Conservation (phyloP, 306 rosid species). For the Prunus mira region DNA sequence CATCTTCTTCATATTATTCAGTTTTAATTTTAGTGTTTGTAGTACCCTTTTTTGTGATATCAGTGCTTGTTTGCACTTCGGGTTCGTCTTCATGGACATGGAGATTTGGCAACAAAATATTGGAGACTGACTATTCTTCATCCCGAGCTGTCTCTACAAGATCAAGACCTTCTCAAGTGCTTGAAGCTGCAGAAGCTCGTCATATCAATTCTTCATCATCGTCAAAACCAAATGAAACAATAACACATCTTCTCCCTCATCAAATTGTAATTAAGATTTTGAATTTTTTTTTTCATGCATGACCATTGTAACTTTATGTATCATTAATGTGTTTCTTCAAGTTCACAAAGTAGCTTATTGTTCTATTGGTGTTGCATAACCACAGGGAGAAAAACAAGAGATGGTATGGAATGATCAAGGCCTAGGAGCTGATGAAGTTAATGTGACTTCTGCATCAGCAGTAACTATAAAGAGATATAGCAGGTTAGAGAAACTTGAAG, state of each 20-base stretch:
- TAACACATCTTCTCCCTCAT: background rate
- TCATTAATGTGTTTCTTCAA: background rate
- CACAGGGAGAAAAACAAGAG: constrained; percentile 18
- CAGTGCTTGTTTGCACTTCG: constrained; percentile 1
- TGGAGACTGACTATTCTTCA: background rate
- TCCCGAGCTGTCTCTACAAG: background rate
- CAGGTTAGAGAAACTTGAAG: constrained; percentile 30
- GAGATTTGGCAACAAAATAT: background rate
- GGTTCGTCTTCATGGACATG: constrained; percentile 19
- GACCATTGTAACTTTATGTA: background rate
- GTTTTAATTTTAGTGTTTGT: constrained; percentile 11
- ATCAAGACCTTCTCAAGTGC: background rate
- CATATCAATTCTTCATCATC: constrained; percentile 5
- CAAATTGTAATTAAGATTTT: background rate
- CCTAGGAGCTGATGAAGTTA: background rate
- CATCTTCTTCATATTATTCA: background rate
- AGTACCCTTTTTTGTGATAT: constrained; percentile 6
- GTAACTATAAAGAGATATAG: constrained; percentile 11
- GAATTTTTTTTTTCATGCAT: background rate
- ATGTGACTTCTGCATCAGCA: background rate
- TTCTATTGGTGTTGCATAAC: background rate
- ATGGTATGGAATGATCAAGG: background rate
- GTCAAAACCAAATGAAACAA: constrained; percentile 10
- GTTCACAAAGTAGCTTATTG: background rate
- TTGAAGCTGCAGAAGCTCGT: constrained; percentile 10